Evolutionary conservation across 257 asterid genomes (phyloP).

Genomic region (Salvia miltiorrhiza): DNA sequence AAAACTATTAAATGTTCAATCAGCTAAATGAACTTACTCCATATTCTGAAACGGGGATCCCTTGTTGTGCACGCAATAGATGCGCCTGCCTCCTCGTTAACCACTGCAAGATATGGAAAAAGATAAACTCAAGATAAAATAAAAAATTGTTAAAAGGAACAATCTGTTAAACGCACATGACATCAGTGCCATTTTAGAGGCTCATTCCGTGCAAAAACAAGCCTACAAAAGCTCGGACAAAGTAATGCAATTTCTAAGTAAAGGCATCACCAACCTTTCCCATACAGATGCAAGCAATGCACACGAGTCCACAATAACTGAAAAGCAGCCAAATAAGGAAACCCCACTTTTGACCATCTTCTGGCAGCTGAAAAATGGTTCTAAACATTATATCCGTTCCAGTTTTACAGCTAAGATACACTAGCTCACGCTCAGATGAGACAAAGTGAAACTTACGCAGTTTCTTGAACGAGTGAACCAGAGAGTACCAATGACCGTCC

Average conservation of each 20-base stretch:
- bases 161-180: background rate
- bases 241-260: background rate
- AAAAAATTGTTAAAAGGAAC: background rate
- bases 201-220: no score
- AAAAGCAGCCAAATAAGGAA: conserved; percentile 94
- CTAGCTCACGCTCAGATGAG: background rate
- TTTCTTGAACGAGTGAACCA: conserved; percentile 79
- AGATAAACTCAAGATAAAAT: background rate
- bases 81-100: conserved; percentile 82
- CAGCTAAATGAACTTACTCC: conserved; percentile 58
- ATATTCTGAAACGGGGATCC: conserved; percentile 91
- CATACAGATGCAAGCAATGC: conserved; percentile 70
- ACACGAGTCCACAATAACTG: conserved; percentile 92
- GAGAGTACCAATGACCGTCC: conserved; percentile 84
- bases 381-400: conserved; percentile 12
- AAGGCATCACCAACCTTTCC: conserved; percentile 70
- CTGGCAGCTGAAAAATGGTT: conserved; percentile 63
- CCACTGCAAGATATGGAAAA: conserved; percentile 56
- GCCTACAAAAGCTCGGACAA: no score
- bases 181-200: background rate
- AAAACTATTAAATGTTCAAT: conserved; percentile 5
- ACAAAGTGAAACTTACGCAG: conserved; percentile 55
- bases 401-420: conserved; percentile 11
- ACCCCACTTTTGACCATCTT: conserved; percentile 99
- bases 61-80: conserved; percentile 86